Base-by-base conservation (phyloP, 2,329 filamentous ascomycete genomes). In the Capronia coronata region DNA sequence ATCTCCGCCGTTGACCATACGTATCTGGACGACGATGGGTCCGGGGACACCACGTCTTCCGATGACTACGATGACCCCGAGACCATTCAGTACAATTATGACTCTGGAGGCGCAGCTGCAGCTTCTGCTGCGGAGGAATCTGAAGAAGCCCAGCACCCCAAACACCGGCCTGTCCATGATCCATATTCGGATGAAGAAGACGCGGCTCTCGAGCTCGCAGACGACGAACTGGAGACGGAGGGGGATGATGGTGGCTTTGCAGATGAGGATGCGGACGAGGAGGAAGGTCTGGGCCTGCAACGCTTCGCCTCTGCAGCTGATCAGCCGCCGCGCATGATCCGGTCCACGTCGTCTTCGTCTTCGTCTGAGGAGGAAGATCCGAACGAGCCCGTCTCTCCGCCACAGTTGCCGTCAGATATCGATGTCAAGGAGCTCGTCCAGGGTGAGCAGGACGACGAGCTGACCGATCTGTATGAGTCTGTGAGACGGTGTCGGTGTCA, bases 31-130 rank as follows among this genome's bases (percentile, higher is more conserved):
- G 49, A 51, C 14, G 38, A 43, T 11, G 46, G 44, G 14, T 44
- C 44, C 0, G 50, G 52, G 22, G 50, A 39, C 8, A 41, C 38
- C 22, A 56, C 48, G 1, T 51, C 48, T 13, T 54, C 51, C 13
- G 54, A 56, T 21, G 54, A 56, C 39, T 56, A 56, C 45, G 54
- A 56, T 19, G 54, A 56, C 1, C 54, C 54, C 3, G 39, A 49
- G 34, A 37, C 14, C n/a, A 19, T 37, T 16, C 18, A 22, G 5
- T 45, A 43, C 25, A 25, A 42, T 11, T 42, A 21, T 29, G 19
- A 29, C 11, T 46, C 42, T 4, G 18, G 5, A 19, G 39, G 3
- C n/a, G n/a, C n/a, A n/a, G n/a, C n/a, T n/a, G n/a, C n/a, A n/a
- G n/a, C n/a, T n/a, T n/a, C n/a, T n/a, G n/a, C n/a, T 9, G 13